Conservation (phyloP, 1,284 basidiomycete species). For the Ustilago nuda region DNA sequence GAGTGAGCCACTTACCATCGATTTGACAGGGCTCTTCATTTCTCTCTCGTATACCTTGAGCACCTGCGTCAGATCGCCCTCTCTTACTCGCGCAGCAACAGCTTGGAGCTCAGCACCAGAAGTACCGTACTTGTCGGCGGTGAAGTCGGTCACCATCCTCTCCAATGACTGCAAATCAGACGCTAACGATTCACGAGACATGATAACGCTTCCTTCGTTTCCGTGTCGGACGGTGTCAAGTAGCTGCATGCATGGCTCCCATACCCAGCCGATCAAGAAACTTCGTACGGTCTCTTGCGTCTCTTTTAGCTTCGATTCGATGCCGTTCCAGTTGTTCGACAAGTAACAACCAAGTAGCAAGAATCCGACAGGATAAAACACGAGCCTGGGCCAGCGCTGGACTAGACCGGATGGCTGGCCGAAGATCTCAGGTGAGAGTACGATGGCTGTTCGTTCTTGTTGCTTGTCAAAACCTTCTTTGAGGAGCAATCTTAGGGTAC, state of each 20-base stretch:
- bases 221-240: slow-evolving; percentile 84
- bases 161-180: slow-evolving; percentile 89
- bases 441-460: slow-evolving; percentile 21
- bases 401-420: slow-evolving; percentile 50
- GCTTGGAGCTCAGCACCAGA: slow-evolving; percentile 74
- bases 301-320: slow-evolving; percentile 73
- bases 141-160: slow-evolving; percentile 89
- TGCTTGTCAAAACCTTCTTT: slow-evolving; percentile 41
- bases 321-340: slow-evolving; percentile 54
- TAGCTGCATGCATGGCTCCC: slow-evolving; percentile 86
- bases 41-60: slow-evolving; percentile 91
- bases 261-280: slow-evolving; percentile 86
- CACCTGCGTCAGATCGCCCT: slow-evolving; percentile 88
- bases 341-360: slow-evolving; percentile 42
- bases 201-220: slow-evolving; percentile 75
- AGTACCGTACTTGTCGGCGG: slow-evolving; percentile 81
- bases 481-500: slow-evolving; percentile 37
- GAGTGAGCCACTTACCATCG: slow-evolving; percentile 83
- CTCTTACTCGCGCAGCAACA: slow-evolving; percentile 77
- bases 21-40: slow-evolving; percentile 84
- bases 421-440: slow-evolving; percentile 39
- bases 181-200: slow-evolving; percentile 80
- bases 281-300: slow-evolving; percentile 78
- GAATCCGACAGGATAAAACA: slow-evolving; percentile 54
- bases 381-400: slow-evolving; percentile 60